Evolutionary conservation across 164 flowering plant species (phyloP).

Genomic region (Berberis vulgaris): DNA sequence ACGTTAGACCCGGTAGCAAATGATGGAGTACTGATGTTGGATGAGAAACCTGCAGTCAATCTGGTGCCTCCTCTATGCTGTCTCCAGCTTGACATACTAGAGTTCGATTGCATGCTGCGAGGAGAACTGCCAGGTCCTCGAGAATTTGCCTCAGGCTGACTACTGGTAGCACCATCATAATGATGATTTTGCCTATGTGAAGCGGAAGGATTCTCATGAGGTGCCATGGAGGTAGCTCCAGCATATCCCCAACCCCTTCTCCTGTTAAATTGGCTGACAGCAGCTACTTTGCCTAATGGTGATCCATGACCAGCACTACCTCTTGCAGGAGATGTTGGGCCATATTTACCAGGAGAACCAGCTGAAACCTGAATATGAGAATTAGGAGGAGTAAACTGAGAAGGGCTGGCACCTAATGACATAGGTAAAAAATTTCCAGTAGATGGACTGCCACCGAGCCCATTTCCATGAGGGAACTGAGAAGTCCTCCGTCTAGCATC

Average conservation of each 20-base stretch:
- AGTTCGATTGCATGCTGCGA: slow-evolving; percentile 34
- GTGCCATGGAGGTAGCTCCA: slow-evolving; percentile 35
- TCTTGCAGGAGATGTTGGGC: slow-evolving; percentile 89
- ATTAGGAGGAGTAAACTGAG: slow-evolving; percentile 87
- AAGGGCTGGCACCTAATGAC: slow-evolving; percentile 93
- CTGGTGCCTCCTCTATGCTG: slow-evolving; percentile 41
- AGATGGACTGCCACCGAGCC: slow-evolving; percentile 82
- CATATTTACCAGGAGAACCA: slow-evolving; percentile 83
- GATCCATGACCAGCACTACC: slow-evolving; percentile 66
- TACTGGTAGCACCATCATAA: slow-evolving; percentile 28
- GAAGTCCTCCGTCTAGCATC: slow-evolving; percentile 59
- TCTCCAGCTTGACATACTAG: slow-evolving; percentile 39
- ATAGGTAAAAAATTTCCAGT: slow-evolving; percentile 64
- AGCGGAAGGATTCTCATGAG: slow-evolving; percentile 52
- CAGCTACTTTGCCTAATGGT: slow-evolving; percentile 71
- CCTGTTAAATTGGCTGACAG: slow-evolving; percentile 53
- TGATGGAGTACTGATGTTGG: slow-evolving; percentile 23
- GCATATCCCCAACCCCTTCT: slow-evolving; percentile 66
- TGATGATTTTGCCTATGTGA: slow-evolving; percentile 49
- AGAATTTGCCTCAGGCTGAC: slow-evolving; percentile 50
- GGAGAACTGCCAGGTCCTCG: slow-evolving; percentile 39
- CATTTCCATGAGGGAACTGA: slow-evolving; percentile 63
- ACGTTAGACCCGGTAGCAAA: slow-evolving; percentile 19
- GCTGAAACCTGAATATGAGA: slow-evolving; percentile 52
- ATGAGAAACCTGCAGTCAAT: slow-evolving; percentile 20